These are phyloP conservation scores for Jackrogersella multiformis DNA, from an alignment of 495 filamentous ascomycete species.

Conservation along the genomic window DNA sequence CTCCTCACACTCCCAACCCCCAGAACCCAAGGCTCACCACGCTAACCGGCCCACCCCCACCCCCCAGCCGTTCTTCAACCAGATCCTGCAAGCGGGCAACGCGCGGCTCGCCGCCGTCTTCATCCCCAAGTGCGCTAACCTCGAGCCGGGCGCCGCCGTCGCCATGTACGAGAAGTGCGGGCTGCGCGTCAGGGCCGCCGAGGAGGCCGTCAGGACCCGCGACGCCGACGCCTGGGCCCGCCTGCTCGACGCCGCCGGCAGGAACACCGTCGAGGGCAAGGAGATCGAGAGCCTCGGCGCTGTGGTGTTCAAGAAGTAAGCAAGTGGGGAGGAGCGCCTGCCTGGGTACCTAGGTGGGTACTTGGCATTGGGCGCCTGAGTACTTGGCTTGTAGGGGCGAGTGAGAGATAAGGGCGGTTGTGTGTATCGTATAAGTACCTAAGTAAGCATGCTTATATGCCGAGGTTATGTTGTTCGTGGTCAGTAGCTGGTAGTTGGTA, in stretches of 20 bases:
- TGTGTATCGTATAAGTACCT: too few species aligned
- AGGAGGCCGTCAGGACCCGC: conserved; percentile 86
- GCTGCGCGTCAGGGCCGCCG: conserved; percentile 86
- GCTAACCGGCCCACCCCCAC: too few species aligned
- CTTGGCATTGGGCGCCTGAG: too few species aligned
- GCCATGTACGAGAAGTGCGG: conserved; percentile 98
- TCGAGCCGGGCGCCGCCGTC: conserved; percentile 69
- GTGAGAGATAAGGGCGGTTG: too few species aligned
- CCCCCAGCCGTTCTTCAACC: conserved; percentile 94
- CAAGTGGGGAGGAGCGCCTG: too few species aligned
- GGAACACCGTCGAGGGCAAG: conserved; percentile 52
- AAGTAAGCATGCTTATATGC: too few species aligned
- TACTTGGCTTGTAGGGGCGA: too few species aligned
- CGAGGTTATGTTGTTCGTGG: too few species aligned
- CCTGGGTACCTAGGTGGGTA: not conserved
- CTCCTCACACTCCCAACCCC: too few species aligned
- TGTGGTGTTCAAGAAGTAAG: conserved; percentile 55
- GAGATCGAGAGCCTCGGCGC: conserved; percentile 58
- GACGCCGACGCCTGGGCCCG: conserved; percentile 69
- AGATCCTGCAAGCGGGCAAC: conserved; percentile 87
- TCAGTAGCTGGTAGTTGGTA: too few species aligned
- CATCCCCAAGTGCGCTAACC: conserved; percentile 81
- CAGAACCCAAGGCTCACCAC: too few species aligned
- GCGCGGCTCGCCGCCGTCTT: conserved; percentile 84
- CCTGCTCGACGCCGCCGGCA: conserved; percentile 57